Evolutionary conservation across 2,329 filamentous ascomycete species (phyloP).

Genomic region (Hypoxylon sp.): DNA sequence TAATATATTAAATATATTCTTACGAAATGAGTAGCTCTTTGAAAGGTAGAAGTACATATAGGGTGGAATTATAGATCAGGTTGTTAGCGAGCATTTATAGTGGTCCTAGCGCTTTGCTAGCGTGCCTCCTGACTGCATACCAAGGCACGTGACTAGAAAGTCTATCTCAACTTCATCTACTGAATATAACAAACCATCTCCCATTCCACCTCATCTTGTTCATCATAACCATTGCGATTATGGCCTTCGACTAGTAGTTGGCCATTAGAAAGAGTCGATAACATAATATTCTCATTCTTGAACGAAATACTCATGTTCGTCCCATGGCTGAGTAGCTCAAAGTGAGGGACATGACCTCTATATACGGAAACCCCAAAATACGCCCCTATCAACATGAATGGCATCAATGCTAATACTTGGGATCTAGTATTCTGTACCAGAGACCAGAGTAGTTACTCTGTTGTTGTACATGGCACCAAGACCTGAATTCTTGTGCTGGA

Average conservation of each 20-base stretch:
- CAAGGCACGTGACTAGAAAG: constrained; percentile 26
- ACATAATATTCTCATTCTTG: not conserved
- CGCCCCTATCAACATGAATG: not conserved
- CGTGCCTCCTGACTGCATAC: constrained; percentile 1
- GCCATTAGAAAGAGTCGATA: not conserved
- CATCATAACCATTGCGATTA: not conserved
- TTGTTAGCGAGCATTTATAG: not conserved
- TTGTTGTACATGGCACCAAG: not conserved
- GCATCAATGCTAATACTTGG: not conserved
- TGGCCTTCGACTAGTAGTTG: not conserved
- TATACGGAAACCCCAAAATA: not conserved
- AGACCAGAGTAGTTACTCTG: not conserved
- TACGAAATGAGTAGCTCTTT: not conserved
- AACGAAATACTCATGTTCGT: not conserved
- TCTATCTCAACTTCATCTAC: constrained; percentile 30
- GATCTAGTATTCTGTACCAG: not conserved
- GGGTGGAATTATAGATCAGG: not conserved
- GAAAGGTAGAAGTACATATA: not conserved
- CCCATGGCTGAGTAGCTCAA: not conserved
- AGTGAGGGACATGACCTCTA: not conserved
- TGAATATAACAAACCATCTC: not conserved
- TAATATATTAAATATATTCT: not conserved
- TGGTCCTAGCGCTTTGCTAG: constrained; percentile 4
- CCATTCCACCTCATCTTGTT: not conserved
- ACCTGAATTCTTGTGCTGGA: not conserved